Base-by-base conservation (phyloP, 768 basidiomycete species). In the Psilocybe cyanescens region DNA sequence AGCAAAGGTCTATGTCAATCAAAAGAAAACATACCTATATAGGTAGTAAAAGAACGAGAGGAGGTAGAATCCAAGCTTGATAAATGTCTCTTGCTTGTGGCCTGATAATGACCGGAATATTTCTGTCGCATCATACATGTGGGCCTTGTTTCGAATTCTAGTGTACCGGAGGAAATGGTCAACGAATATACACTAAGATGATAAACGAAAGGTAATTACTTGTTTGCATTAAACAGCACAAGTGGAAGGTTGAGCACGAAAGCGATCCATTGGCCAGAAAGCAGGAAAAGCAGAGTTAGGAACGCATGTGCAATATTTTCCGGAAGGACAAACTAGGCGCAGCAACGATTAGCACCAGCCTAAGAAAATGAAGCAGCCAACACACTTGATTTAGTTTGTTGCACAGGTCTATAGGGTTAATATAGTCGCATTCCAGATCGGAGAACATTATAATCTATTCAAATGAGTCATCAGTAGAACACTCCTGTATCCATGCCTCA, bases 51-150 rank as follows among this genome's bases (percentile, higher is more conserved):
- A 94, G 82, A 93, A 94, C 58, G 92, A 94, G 59, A 95, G 81
- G 65, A 95, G 86, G 74, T 94, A 96, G 78, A 95, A 95, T 9
- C 93, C 95, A 58, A 97, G 89, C 79, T 97, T 97, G 76, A 95
- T 83, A 71, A 97, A 97, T 67, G 90, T 90, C 79, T 96, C 97
- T 72, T 94, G 97, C 81, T 99, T 99, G 79, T 99, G 97, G 44
- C 84, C 87, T 12, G 90, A 86, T 50, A 99, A 78, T 59, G 96
- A 95, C 67, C 97, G 86, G 85, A 99, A 99, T 66, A 99, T 99
- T 79, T 99, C 97, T 24, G 97, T 99, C 57, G 97, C 97, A 72
- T 99, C 97, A 72, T 97, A 99, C 94, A 98, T 97, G 78, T 99
- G 96, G 71, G 90, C 90, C 72, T 94, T 94, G 74, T 88, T 89